Percentiles rank a stretch among this genome's conserved stretches.
These are phyloP conservation scores for Fusarium albidum DNA, from an alignment of 2,329 filamentous ascomycete genomes.

Conservation along the genomic window DNA sequence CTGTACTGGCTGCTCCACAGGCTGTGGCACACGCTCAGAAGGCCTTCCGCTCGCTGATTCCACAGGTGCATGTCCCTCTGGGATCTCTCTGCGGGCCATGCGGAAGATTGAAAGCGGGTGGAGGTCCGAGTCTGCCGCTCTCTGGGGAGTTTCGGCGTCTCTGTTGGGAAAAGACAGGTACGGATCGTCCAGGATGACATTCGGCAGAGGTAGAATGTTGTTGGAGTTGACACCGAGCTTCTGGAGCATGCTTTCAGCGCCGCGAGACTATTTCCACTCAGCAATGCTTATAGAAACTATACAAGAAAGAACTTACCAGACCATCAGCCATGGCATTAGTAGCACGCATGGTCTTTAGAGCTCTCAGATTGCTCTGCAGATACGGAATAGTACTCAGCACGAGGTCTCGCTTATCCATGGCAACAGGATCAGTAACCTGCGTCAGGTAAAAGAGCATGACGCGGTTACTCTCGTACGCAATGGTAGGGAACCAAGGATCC, in stretches of 20 bases:
- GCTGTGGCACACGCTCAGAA: not conserved
- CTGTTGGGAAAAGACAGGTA: conserved; percentile 8
- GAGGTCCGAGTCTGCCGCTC: conserved; percentile 17
- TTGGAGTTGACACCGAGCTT: conserved; percentile 19
- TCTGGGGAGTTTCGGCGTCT: conserved; percentile 1
- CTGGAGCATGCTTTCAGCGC: conserved; percentile 20
- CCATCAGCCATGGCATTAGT: conserved; percentile 22
- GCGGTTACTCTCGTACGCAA: conserved; percentile 24
- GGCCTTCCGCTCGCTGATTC: not conserved
- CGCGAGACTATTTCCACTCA: conserved; percentile 7
- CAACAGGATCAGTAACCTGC: conserved; percentile 6
- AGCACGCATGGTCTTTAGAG: conserved; percentile 17
- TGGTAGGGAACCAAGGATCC: conserved; percentile 26
- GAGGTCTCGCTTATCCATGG: conserved; percentile 12
- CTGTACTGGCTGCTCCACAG: not conserved
- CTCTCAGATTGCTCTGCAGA: conserved; percentile 25
- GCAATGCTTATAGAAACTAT: not conserved
- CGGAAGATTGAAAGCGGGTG: conserved; percentile 22
- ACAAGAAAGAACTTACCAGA: conserved; percentile 8
- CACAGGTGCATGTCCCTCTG: conserved; percentile 12
- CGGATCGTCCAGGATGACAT: conserved; percentile 20
- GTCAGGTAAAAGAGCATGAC: conserved; percentile 29
- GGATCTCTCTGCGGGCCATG: conserved; percentile 19
- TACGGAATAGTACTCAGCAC: conserved; percentile 21
- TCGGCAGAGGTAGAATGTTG: conserved; percentile 16